Evolutionary conservation across 1,284 basidiomycete genomes (phyloP).

Genomic region (Ganoderma leucocontextum): DNA sequence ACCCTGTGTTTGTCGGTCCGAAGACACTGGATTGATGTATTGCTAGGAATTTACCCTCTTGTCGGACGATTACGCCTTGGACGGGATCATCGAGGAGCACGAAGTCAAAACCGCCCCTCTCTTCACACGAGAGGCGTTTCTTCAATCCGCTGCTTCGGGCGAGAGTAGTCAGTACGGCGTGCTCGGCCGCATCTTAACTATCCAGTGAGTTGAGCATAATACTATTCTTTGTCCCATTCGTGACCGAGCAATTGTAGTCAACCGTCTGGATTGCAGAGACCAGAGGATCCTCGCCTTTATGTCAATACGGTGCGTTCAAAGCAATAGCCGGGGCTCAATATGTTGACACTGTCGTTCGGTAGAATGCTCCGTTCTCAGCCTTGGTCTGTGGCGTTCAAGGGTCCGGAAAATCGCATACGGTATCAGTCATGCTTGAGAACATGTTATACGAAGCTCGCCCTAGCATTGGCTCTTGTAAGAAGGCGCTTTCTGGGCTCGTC

Average conservation of each 20-base stretch:
- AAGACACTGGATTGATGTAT: neutral
- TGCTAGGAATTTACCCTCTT: conserved; percentile 55
- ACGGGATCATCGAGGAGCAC: conserved; percentile 42
- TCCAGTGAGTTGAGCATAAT: conserved; percentile 47
- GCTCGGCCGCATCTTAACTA: conserved; percentile 54
- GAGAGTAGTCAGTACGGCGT: conserved; percentile 62
- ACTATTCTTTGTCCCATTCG: neutral
- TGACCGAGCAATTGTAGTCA: conserved; percentile 3
- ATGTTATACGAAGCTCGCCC: conserved; percentile 64
- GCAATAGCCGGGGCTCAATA: neutral
- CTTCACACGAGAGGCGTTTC: conserved; percentile 60
- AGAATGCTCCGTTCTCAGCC: conserved; percentile 49
- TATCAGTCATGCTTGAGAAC: conserved; percentile 70
- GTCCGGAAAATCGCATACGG: conserved; percentile 76
- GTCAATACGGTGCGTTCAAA: conserved; percentile 62
- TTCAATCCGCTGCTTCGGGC: conserved; percentile 43
- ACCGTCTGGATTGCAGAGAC: conserved; percentile 36
- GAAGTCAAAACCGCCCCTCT: conserved; percentile 62
- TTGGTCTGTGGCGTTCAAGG: conserved; percentile 52
- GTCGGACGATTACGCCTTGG: conserved; percentile 38
- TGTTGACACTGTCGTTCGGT: neutral
- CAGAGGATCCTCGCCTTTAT: conserved; percentile 59
- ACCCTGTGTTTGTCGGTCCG: no score
- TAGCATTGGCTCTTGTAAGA: conserved; percentile 57
- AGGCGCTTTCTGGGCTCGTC: conserved; percentile 67